These are phyloP conservation scores for Arachis hypogaea DNA, from an alignment of 306 rosid genomes.

Conservation along the genomic window DNA sequence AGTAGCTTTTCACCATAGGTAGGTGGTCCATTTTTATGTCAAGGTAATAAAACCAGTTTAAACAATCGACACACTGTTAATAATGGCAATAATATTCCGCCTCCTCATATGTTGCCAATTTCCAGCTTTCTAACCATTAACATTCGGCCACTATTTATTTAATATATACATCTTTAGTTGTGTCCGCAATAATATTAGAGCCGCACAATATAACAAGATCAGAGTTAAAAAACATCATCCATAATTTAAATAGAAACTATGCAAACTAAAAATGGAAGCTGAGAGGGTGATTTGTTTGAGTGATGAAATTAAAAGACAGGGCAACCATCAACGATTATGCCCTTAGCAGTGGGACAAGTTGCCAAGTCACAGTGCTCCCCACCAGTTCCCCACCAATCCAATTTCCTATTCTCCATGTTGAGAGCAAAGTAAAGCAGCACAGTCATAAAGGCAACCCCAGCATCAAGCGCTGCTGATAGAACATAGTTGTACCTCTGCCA, in stretches of 20 bases:
- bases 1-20: too few relatives aligned
- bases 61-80: background rate
- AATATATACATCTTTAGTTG: too few relatives aligned
- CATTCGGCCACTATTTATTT: too few relatives aligned
- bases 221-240: too few relatives aligned
- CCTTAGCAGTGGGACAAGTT: conserved; percentile 69
- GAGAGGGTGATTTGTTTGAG: too few relatives aligned
- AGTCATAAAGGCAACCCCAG: conserved; percentile 81
- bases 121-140: too few relatives aligned
- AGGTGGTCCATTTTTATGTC: background rate
- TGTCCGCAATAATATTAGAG: too few relatives aligned
- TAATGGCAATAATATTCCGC: background rate
- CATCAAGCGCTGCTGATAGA: conserved; percentile 82
- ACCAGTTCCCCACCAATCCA: conserved; percentile 72
- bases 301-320: conserved; percentile 37
- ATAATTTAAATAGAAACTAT: too few relatives aligned
- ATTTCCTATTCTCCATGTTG: conserved; percentile 44
- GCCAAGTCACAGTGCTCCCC: conserved; percentile 81
- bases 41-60: background rate
- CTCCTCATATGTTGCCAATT: too few relatives aligned
- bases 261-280: too few relatives aligned
- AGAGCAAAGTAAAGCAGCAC: conserved; percentile 61
- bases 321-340: conserved; percentile 59
- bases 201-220: too few relatives aligned
- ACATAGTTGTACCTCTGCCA: conserved; percentile 87